Evolutionary conservation across 495 filamentous ascomycete species (phyloP).

Genomic region (Margaritispora aquatica): DNA sequence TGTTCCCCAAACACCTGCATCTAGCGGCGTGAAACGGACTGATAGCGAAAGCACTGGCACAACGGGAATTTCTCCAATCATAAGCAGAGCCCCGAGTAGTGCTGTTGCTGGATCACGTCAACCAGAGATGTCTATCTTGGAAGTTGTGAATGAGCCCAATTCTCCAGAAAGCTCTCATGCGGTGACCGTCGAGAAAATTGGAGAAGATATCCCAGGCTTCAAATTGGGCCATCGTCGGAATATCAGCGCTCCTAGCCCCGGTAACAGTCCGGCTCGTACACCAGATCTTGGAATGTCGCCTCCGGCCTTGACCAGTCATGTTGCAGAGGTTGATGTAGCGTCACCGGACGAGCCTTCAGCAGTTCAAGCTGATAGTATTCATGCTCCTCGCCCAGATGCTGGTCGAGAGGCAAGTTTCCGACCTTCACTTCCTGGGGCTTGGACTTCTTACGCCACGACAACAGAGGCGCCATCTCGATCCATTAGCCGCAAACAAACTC

Average conservation of each 20-base stretch:
- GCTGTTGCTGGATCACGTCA: constrained; percentile 22
- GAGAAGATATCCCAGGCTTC: constrained; percentile 25
- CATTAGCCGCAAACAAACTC: constrained; percentile 21
- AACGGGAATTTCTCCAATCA: constrained; percentile 62
- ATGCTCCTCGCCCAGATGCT: constrained; percentile 17
- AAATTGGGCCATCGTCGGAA: constrained; percentile 54
- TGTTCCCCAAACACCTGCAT: constrained; percentile 52
- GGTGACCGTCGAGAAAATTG: not conserved
- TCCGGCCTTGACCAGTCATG: constrained; percentile 31
- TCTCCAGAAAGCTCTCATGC: not conserved
- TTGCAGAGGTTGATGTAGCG: constrained; percentile 29
- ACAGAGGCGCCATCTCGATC: constrained; percentile 14
- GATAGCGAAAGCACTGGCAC: constrained; percentile 55
- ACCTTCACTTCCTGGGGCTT: constrained; percentile 58
- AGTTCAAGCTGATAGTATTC: not conserved
- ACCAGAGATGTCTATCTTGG: constrained; percentile 44
- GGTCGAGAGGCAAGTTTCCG: constrained; percentile 38
- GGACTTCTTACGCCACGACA: constrained; percentile 53
- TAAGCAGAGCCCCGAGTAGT: constrained; percentile 43
- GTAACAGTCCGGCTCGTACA: constrained; percentile 55
- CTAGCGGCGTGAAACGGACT: constrained; percentile 47
- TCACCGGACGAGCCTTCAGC: constrained; percentile 1
- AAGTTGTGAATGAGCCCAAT: constrained; percentile 41
- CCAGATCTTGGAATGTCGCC: constrained; percentile 42
- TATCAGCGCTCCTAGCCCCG: constrained; percentile 53